These are phyloP conservation scores for Neurospora hispaniola DNA, from an alignment of 495 filamentous ascomycete genomes.

Conservation along the genomic window DNA sequence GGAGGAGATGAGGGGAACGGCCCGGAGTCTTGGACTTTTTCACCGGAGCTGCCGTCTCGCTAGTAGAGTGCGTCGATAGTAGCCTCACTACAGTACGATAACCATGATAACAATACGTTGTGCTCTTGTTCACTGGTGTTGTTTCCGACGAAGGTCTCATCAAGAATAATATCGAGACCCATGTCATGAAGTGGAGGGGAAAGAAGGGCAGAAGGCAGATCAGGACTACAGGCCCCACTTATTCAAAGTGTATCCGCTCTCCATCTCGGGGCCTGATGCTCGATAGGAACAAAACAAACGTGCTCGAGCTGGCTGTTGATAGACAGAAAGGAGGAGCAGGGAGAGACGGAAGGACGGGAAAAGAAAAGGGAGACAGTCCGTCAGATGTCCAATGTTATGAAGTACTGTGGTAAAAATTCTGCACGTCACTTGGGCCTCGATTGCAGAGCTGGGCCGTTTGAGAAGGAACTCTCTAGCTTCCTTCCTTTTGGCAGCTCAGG, in stretches of 20 bases:
- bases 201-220: neutral
- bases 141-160: neutral
- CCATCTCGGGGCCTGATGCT: neutral
- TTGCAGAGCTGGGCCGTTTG: neutral
- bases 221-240: neutral
- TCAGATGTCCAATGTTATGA: neutral
- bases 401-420: neutral
- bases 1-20: neutral
- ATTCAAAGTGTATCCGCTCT: neutral
- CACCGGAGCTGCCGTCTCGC: neutral
- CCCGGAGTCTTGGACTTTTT: neutral
- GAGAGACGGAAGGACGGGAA: neutral
- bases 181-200: neutral
- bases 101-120: neutral
- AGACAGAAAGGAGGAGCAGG: neutral
- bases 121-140: neutral
- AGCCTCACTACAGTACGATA: neutral
- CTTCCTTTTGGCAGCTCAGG: neutral
- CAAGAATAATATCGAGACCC: neutral
- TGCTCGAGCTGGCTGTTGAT: neutral
- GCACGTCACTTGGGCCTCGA: constrained; percentile 1
- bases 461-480: neutral
- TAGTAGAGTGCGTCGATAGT: neutral
- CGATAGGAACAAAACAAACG: neutral
- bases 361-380: neutral